phyloP scores from a whole-genome alignment of 192 early-diverging fungal genomes.

The Polychytrium aggregatum region DNA sequence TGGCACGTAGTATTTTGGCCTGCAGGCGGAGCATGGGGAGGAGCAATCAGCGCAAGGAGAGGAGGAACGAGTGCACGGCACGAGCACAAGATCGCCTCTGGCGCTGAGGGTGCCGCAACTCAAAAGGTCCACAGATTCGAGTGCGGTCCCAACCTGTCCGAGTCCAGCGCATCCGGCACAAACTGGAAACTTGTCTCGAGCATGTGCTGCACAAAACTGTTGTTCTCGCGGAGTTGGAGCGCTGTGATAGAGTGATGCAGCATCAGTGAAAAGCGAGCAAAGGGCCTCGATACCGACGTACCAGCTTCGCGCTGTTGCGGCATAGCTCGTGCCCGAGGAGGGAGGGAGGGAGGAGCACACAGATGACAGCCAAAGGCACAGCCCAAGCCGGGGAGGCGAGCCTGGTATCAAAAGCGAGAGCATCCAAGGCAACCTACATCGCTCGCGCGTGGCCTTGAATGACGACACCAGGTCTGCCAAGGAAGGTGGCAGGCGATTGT shows the following conservation, averaged over 20 bases:
- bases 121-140: not conserved
- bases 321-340: too few relatives aligned
- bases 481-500: constrained; percentile 48
- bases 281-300: too few relatives aligned
- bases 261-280: too few relatives aligned
- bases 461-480: constrained; percentile 56
- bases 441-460: constrained; percentile 54
- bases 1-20: constrained; percentile 60
- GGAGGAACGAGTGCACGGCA: too few relatives aligned
- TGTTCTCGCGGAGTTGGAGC: constrained; percentile 15
- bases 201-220: constrained; percentile 51
- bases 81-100: too few relatives aligned
- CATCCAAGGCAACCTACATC: constrained; percentile 28
- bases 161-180: constrained; percentile 72
- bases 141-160: constrained; percentile 70
- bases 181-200: constrained; percentile 73
- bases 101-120: not conserved
- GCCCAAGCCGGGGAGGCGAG: too few relatives aligned
- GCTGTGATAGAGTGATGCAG: too few relatives aligned
- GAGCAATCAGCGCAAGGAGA: not conserved
- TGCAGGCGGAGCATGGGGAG: constrained; percentile 26
- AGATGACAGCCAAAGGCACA: too few relatives aligned
- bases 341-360: too few relatives aligned
- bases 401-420: too few relatives aligned
- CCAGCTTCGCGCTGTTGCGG: too few relatives aligned